Conservation (phyloP, 2,329 filamentous ascomycete species). For the Nemania sp. region DNA sequence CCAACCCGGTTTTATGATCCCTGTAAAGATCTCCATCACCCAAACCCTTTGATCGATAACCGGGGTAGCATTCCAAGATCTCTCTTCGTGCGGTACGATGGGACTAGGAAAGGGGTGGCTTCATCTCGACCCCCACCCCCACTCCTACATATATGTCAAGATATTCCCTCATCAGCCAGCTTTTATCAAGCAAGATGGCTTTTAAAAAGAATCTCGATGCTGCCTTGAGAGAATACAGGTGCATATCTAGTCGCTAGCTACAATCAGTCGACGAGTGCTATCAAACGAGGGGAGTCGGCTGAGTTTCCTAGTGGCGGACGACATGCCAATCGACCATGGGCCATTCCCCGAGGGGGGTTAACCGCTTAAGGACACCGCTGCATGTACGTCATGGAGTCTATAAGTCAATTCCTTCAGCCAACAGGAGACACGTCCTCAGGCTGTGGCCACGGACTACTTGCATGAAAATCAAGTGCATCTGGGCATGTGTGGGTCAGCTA, state of each 20-base stretch:
- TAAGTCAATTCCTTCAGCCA: conserved; percentile 25
- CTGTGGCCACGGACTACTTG: conserved; percentile 11
- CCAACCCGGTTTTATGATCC: conserved; percentile 24
- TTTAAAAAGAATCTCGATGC: background rate
- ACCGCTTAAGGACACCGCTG: conserved; percentile 26
- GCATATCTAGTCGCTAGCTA: background rate
- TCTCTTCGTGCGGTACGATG: conserved; percentile 15
- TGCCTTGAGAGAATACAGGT: background rate
- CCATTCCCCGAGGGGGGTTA: conserved; percentile 26
- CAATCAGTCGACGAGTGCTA: background rate
- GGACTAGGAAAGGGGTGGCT: conserved; percentile 18
- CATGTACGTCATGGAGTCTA: conserved; percentile 24
- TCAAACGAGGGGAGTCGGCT: conserved; percentile 6
- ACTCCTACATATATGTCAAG: background rate
- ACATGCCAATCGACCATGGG: conserved; percentile 19
- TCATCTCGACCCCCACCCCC: conserved; percentile 3
- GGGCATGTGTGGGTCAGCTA: conserved; percentile 12
- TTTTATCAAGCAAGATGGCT: background rate
- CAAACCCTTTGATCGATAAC: conserved; percentile 26
- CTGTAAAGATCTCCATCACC: conserved; percentile 25
- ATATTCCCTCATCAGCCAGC: background rate
- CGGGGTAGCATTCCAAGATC: conserved; percentile 28
- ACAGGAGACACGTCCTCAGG: conserved; percentile 6
- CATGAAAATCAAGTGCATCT: conserved; percentile 18
- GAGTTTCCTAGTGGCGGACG: conserved; percentile 14